Conservation (phyloP, 345 rosid genomes). For the Excoecaria agallocha region DNA sequence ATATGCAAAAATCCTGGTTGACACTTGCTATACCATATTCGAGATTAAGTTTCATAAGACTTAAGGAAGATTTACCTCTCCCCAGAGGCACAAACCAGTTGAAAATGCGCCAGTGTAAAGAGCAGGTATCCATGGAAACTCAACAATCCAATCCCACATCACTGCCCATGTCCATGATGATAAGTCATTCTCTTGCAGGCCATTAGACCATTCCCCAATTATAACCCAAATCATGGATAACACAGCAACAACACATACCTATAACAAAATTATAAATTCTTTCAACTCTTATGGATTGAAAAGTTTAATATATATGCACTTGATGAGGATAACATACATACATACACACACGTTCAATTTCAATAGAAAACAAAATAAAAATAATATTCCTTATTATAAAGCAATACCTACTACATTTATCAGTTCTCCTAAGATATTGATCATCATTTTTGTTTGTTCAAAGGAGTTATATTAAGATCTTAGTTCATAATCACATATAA, state of each 20-base stretch:
- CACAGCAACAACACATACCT: constrained; percentile 48
- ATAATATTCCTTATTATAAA: too few species aligned
- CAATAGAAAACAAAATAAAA: too few species aligned
- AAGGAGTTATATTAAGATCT: too few species aligned
- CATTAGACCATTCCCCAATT: constrained; percentile 35
- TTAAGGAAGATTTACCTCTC: constrained; percentile 40
- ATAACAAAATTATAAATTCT: constrained; percentile 2
- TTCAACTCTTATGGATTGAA: constrained; percentile 15
- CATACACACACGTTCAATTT: too few species aligned
- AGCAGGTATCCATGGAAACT: constrained; percentile 63
- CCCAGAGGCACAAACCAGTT: constrained; percentile 55
- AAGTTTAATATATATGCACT: neutral
- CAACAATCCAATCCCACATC: constrained; percentile 44
- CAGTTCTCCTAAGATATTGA: too few species aligned
- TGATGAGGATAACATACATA: too few species aligned
- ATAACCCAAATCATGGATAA: constrained; percentile 47
- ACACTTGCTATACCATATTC: neutral
- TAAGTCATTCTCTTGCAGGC: constrained; percentile 25
- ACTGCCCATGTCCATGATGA: constrained; percentile 50
- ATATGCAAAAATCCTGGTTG: neutral
- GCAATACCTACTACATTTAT: too few species aligned
- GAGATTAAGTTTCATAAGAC: too few species aligned
- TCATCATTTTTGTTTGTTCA: too few species aligned
- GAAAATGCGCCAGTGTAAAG: constrained; percentile 57
- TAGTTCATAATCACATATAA: too few species aligned